A percentile compares a stretch with the other conserved stretches of the same genome.
Conservation (phyloP, 495 filamentous ascomycete species). For the Apodospora peruviana region DNA sequence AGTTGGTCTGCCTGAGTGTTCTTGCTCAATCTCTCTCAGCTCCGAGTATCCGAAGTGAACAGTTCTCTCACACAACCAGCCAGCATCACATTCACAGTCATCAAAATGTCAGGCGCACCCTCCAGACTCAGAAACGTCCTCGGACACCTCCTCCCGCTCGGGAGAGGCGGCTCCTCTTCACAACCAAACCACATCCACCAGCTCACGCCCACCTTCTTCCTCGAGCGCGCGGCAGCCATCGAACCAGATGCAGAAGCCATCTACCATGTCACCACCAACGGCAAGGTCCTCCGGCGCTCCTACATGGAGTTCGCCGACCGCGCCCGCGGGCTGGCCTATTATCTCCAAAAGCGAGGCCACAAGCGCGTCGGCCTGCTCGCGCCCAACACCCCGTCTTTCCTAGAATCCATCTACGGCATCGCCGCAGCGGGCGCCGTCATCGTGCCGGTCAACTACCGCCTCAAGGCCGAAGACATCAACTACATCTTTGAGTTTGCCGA, state of each 20-base stretch:
- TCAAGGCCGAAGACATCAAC: conserved; percentile 79
- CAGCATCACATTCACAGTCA: no score
- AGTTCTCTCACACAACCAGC: no score
- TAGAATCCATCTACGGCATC: conserved; percentile 86
- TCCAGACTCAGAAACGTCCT: conserved; percentile 51
- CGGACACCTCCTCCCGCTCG: conserved; percentile 51
- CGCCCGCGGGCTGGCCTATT: conserved; percentile 81
- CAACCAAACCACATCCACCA: conserved; percentile 64
- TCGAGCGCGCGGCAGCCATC: conserved; percentile 80
- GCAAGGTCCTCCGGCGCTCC: conserved; percentile 59
- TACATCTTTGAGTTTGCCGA: conserved; percentile 87
- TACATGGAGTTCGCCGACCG: conserved; percentile 82
- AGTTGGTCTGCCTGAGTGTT: no score
- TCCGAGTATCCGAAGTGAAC: no score
- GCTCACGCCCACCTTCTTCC: conserved; percentile 83
- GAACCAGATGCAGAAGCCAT: conserved; percentile 87
- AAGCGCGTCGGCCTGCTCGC: conserved; percentile 74
- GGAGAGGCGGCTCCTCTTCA: conserved; percentile 19
- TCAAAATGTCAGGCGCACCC: conserved; percentile 41
- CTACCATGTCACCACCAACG: conserved; percentile 80
- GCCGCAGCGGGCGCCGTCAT: conserved; percentile 74
- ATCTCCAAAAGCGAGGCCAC: conserved; percentile 62
- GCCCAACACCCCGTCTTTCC: conserved; percentile 90
- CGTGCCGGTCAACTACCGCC: conserved; percentile 82
- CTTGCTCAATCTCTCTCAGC: no score